Evolutionary conservation across 2,329 filamentous ascomycete genomes (phyloP), one percentile per base, ranked within the genome.

Genomic region (Calonectria montana): DNA sequence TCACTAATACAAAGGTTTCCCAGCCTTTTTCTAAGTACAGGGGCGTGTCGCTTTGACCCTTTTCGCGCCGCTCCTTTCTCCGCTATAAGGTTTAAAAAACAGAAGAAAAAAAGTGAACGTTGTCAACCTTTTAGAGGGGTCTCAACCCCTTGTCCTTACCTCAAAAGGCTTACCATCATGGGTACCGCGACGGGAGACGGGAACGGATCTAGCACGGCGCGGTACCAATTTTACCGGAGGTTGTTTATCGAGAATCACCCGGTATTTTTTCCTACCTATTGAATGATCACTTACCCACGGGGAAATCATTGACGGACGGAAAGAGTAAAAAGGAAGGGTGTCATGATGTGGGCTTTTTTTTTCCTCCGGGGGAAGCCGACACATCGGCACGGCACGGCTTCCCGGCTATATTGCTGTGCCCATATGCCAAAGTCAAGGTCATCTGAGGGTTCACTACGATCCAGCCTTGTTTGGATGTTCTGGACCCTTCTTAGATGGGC

Each of bases 201-300:
- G 50, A 65, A 31, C 23, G 29, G 31, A 67, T 59, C 50, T 41
- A 53, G 65, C 23, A 59, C 65, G 65, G 53, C 65, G 37, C 65
- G 65, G 65, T 41, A 67, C 21, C 27, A 39, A 43, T 57, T 55
- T 55, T 55, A 15, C 29, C 50, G 50, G 4, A 43, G 31, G 31
- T 15, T 50, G 47, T 50, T 50, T 50, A 50, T 50, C 7, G 15
- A 50, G 15, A 29, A 50, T 16, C 25, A 50, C 25, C 5, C 47
- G 47, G 25, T 50, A n/a, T 18, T 18, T 50, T 27, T 18, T 29
- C 47, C 47, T 9, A 25, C 25, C 25, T 50, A 50, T 29, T 10
- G 16, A 43, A 43, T n/a, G 18, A n/a, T n/a, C 16, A 8, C 18
- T 15, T 43, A 3, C 5, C 10, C 41, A 7, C 39, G 25, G 16